Percentiles rank a stretch among this genome's conserved stretches.
Evolutionary conservation across 306 rosid species (phyloP).

Genomic region (Boehmeria nivea): DNA sequence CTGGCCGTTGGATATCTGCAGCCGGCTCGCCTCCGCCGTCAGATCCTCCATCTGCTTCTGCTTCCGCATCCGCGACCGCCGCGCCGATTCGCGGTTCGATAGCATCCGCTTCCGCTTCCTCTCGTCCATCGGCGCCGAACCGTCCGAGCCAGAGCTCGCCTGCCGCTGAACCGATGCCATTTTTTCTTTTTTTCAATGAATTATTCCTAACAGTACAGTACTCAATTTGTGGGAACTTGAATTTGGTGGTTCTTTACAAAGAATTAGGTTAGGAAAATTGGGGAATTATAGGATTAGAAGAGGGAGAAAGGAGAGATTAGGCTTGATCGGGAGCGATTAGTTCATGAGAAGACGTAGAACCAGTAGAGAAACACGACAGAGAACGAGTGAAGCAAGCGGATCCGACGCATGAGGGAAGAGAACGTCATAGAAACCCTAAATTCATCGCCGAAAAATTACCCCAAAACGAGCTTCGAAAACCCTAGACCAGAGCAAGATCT

Average conservation of each 20-base stretch:
- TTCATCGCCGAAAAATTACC: conserved; percentile 12
- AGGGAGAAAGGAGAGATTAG: conserved; percentile 2
- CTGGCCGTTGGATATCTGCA: conserved; percentile 43
- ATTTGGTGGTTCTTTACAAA: not conserved
- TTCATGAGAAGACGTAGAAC: conserved; percentile 72
- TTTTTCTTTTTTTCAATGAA: not conserved
- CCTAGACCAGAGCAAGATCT: conserved; percentile 3
- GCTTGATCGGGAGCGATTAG: conserved; percentile 11
- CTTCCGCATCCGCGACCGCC: conserved; percentile 87
- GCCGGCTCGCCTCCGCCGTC: conserved; percentile 41
- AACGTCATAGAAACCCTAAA: conserved; percentile 38
- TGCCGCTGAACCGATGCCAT: conserved; percentile 56
- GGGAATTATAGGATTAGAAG: not conserved
- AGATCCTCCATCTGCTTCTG: conserved; percentile 85
- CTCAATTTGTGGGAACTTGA: no score
- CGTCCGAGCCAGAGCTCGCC: conserved; percentile 72
- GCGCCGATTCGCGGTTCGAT: conserved; percentile 88
- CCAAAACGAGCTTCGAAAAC: not conserved
- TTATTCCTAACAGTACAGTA: not conserved
- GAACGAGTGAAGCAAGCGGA: conserved; percentile 50
- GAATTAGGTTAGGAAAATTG: not conserved
- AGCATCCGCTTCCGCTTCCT: conserved; percentile 90
- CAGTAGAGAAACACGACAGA: conserved; percentile 61
- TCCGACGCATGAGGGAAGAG: conserved; percentile 33
- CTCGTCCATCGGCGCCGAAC: conserved; percentile 45